Base-by-base conservation (phyloP, 495 filamentous ascomycete species). In the Pyrenula massariospora region DNA sequence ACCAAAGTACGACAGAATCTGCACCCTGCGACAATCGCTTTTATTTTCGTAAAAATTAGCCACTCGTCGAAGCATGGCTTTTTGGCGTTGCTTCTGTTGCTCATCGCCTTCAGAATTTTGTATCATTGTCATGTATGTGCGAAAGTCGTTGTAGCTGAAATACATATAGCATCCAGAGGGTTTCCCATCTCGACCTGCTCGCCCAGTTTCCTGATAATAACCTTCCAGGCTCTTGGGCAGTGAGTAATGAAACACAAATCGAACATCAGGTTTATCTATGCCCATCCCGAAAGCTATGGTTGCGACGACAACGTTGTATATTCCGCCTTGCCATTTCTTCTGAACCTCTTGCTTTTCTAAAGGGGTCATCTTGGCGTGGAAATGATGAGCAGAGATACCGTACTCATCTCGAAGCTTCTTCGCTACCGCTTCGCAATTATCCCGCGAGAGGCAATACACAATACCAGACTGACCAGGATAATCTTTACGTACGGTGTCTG, bases 261-360 rank as follows among this genome's bases (percentile, higher is more conserved):
- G 87, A 42, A 98, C 92, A 67, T 98, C 85, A 0, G 90, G 78
- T 68, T 98, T 98, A 70, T 98, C 93, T 55, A 98, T 97, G 15
- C 93, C 93, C 93, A 98, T 98, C 10, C 93, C 93, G 66, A 98
- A 98, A 24, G 93, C 93, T 67, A 97, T 96, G 0, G 93, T 99
- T n/a, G 93, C 94, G 24, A 99, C 93, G 22, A 99, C 92, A 31
- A 99, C 89, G 58, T 95, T 84, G 59, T 81, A 78, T 58, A 72
- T 70, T 1, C 90, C 88, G 22, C 68, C 65, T 65, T 97, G 94
- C 93, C 93, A 99, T 2, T 82, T 62, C 56, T 77, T 78, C 65
- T 96, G 94, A 3, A 91, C 76, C 3, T 76, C 55, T 1, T 71
- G 68, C 66, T 88, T 92, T 19, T 85, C 77, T 8, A 76, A 62